Percentiles rank a stretch among this genome's conserved stretches.
Evolutionary conservation across 2,329 filamentous ascomycete genomes (phyloP).

Genomic region (Venturiaceae sp.): DNA sequence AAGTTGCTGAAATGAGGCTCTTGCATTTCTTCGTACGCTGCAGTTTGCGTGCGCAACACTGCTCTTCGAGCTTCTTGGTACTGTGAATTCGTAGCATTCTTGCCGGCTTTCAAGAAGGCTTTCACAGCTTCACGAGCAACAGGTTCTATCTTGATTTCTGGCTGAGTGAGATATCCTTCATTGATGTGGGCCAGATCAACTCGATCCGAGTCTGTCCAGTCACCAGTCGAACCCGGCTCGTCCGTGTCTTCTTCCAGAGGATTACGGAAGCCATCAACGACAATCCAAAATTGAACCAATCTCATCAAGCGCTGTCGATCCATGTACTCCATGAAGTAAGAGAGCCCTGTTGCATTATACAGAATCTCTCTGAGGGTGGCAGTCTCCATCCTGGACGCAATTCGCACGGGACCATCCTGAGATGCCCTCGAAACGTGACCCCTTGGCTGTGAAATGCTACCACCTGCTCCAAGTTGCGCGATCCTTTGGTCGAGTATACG

Average conservation of each 20-base stretch:
- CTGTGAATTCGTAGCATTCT: constrained; percentile 64
- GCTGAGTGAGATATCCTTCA: constrained; percentile 74
- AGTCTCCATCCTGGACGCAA: constrained; percentile 60
- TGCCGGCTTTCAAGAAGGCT: constrained; percentile 70
- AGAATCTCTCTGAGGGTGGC: constrained; percentile 77
- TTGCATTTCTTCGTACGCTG: constrained; percentile 76
- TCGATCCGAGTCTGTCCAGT: constrained; percentile 74
- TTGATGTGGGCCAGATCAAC: constrained; percentile 85
- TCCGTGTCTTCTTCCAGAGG: constrained; percentile 80
- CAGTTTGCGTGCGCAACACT: constrained; percentile 72
- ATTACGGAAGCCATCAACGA: constrained; percentile 92
- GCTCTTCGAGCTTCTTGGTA: constrained; percentile 76
- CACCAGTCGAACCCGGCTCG: constrained; percentile 40
- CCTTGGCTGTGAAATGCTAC: constrained; percentile 28
- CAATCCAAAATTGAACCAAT: constrained; percentile 94
- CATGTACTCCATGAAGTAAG: constrained; percentile 99
- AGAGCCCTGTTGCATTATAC: constrained; percentile 79
- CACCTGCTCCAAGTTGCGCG: constrained; percentile 63
- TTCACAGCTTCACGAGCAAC: constrained; percentile 61
- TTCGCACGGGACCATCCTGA: constrained; percentile 10
- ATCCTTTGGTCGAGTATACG: constrained; percentile 84
- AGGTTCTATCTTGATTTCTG: constrained; percentile 69
- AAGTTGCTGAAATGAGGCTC: constrained; percentile 73
- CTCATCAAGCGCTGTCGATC: constrained; percentile 80
- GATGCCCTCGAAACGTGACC: not conserved